These are phyloP conservation scores for Dioszegia hungarica DNA, from an alignment of 768 basidiomycete species.

Conservation along the genomic window DNA sequence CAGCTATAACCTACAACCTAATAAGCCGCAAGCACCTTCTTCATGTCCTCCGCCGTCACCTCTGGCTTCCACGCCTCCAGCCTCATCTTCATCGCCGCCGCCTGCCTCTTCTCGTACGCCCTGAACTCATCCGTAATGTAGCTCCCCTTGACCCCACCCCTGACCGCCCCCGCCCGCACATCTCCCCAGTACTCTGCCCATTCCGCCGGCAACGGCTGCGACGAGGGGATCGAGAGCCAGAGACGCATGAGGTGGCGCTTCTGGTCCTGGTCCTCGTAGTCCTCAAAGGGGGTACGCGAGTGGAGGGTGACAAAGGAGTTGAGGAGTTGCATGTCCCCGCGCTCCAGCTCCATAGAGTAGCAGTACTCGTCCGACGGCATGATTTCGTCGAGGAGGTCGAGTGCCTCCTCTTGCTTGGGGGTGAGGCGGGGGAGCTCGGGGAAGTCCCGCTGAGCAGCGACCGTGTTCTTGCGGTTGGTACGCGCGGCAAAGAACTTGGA, in stretches of 20 bases:
- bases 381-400: conserved; percentile 2
- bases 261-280: conserved; percentile 2
- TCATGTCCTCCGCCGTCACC: neutral
- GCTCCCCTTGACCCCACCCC: neutral
- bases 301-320: conserved; percentile 3
- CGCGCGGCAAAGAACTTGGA: neutral
- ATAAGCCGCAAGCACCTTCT: neutral
- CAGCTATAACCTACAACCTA: neutral
- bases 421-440: conserved; percentile 1
- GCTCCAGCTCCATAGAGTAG: conserved; percentile 7
- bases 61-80: conserved; percentile 1
- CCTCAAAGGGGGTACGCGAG: conserved; percentile 1
- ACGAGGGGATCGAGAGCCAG: neutral
- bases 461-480: conserved; percentile 1
- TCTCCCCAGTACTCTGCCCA: conserved; percentile 5
- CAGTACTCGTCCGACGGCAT: conserved; percentile 4
- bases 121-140: neutral
- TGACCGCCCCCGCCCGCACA: neutral
- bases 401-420: neutral
- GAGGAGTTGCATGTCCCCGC: conserved; percentile 3
- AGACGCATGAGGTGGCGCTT: conserved; percentile 6
- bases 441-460: conserved; percentile 3
- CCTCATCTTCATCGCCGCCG: neutral
- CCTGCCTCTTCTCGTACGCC: conserved; percentile 3
- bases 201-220: neutral